Conservation (phyloP, 495 filamentous ascomycete genomes). For the Annulohypoxylon stygium region DNA sequence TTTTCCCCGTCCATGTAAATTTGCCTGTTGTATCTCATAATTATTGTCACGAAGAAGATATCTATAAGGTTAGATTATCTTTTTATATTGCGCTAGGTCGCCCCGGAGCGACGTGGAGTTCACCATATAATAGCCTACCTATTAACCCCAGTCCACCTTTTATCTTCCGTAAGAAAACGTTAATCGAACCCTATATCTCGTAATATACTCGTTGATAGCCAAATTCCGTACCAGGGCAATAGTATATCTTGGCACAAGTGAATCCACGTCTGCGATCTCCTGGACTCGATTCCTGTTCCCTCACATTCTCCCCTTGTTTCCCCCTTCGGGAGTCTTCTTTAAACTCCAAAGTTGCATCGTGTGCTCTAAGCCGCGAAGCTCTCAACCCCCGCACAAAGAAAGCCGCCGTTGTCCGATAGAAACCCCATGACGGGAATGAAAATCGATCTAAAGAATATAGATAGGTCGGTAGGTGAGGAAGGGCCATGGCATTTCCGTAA, state of each 20-base stretch:
- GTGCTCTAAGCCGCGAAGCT: slow-evolving; percentile 23
- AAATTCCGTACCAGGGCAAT: background rate
- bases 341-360: background rate
- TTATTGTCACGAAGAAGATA: background rate
- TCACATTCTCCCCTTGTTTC: background rate
- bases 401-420: background rate
- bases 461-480: slow-evolving; percentile 1
- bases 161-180: slow-evolving; percentile 2
- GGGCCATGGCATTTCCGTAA: slow-evolving; percentile 12
- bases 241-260: background rate
- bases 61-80: background rate
- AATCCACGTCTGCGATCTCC: background rate
- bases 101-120: background rate
- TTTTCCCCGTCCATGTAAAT: background rate
- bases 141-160: background rate
- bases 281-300: background rate
- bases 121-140: background rate
- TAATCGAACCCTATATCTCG: background rate
- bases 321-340: background rate
- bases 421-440: slow-evolving; percentile 32
- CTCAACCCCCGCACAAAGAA: slow-evolving; percentile 22
- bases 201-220: background rate
- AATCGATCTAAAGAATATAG: slow-evolving; percentile 27
- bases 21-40: background rate
- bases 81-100: slow-evolving; percentile 14